Evolutionary conservation across 257 asterid genomes (phyloP), one percentile per base, ranked within the genome.

Genomic region (Paraleonurus japonicus): DNA sequence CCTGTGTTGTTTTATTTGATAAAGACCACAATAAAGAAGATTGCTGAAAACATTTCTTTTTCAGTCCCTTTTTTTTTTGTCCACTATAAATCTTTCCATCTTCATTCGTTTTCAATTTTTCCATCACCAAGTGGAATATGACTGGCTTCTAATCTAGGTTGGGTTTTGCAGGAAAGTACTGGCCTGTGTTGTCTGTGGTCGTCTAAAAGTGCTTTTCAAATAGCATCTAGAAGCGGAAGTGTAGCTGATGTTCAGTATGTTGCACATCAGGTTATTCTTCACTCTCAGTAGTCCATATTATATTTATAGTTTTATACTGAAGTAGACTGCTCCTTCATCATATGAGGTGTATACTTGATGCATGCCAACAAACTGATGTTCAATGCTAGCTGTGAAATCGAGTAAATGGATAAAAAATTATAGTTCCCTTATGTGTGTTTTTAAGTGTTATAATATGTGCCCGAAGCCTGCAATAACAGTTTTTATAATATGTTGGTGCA

Each of bases 191-290:
- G 96, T 91, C 50, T 91, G 97, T 37, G 99, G 99, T 65, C 96
- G 99, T 60, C 96, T 94, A 51, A 94, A 80, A 89, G 96, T 84
- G 99, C 99, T 62, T 94, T 94, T 80, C 99, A 94, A 68, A 89
- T 94, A 75, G 99, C 99, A 59, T 94, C 99, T 43, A 84, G 91
- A 76, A 94, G 99, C 45, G 99, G 99, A 68, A 94, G 99, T 77
- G 97, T 94, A 43, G 97, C 99, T 55, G 99, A 94, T 79, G 99
- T 94, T 83, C 96, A 94, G 75, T 94, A 94, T 30, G 97, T 94
- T 39, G 99, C 99, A 16, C 99, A 94, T 79, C 99, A 94, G 96
- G 96, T 90, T 43, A 80, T 72, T 66, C 72, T 77, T 61, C 41
- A 35, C 51, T 76, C 76, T 53, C 73, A 57, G 60, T 57, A 27